A percentile compares a stretch with the other conserved stretches of the same genome.
Evolutionary conservation across 805 yeast species (phyloP).

Genomic region (Nakazawaea laoshanensis): DNA sequence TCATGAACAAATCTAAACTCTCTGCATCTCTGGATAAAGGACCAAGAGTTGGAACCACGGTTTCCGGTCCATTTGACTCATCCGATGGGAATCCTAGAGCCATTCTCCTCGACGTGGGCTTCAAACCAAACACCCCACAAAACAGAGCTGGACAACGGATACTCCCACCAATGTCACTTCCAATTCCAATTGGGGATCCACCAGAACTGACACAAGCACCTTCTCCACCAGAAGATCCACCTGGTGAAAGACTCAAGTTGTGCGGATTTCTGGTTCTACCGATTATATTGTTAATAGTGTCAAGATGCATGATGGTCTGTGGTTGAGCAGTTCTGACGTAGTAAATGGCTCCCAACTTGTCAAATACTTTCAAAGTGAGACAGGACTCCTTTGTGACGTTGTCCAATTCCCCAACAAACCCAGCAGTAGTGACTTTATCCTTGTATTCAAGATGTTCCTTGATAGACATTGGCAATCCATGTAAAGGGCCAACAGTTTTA

Average conservation of each 20-base stretch:
- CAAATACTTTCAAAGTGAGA: conserved; percentile 11
- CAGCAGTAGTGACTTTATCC: conserved; percentile 23
- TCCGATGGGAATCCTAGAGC: conserved; percentile 25
- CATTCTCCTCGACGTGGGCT: conserved; percentile 26
- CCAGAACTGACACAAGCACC: conserved; percentile 48
- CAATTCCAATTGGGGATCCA: conserved; percentile 32
- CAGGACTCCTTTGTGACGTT: conserved; percentile 18
- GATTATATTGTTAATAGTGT: conserved; percentile 40
- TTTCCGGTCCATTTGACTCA: conserved; percentile 32
- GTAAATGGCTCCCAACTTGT: conserved; percentile 27
- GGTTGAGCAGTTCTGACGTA: conserved; percentile 48
- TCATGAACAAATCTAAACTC: conserved; percentile 42
- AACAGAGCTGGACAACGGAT: conserved; percentile 25
- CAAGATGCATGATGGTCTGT: conserved; percentile 54
- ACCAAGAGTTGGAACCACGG: conserved; percentile 34
- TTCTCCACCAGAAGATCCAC: conserved; percentile 65
- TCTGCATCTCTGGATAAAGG: conserved; percentile 37
- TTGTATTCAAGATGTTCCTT: conserved; percentile 37
- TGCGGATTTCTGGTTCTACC: conserved; percentile 44
- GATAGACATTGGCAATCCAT: conserved; percentile 34
- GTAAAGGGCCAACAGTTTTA: conserved; percentile 27
- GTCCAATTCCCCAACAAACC: conserved; percentile 19
- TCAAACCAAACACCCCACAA: conserved; percentile 25
- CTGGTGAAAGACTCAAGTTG: conserved; percentile 44
- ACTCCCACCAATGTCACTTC: conserved; percentile 32